Evolutionary conservation across 345 rosid genomes (phyloP).

Genomic region (Dimocarpus longan): DNA sequence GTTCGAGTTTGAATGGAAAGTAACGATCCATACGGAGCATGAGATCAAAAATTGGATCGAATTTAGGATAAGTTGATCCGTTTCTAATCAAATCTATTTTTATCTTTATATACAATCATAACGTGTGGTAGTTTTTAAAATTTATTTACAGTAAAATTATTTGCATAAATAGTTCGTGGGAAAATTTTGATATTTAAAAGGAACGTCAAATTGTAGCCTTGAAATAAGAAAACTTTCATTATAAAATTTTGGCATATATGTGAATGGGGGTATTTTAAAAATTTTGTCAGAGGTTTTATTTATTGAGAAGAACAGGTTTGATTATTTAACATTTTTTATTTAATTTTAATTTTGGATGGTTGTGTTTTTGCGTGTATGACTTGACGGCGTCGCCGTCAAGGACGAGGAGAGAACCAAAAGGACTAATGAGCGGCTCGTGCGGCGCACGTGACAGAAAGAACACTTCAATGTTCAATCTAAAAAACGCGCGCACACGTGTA

Average conservation of each 20-base stretch:
- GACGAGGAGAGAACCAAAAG: not conserved
- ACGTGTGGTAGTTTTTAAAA: no score
- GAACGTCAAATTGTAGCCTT: not conserved
- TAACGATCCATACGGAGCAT: no score
- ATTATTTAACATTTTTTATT: not conserved
- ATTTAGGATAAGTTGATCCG: no score
- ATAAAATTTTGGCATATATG: not conserved
- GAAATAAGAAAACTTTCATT: not conserved
- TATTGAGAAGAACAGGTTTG: no score
- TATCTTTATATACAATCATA: no score
- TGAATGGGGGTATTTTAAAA: not conserved
- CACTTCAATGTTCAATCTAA: conserved; percentile 4
- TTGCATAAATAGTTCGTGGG: not conserved
- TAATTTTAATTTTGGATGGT: not conserved
- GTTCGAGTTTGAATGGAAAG: no score
- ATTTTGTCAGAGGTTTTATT: not conserved
- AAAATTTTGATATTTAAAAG: not conserved
- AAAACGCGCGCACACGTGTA: conserved; percentile 34
- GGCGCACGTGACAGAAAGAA: conserved; percentile 37
- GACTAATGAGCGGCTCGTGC: conserved; percentile 27
- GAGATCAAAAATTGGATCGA: no score
- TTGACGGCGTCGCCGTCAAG: conserved; percentile 37
- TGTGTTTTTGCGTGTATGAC: conserved; percentile 23
- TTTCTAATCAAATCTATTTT: no score
- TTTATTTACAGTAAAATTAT: no score